These are phyloP conservation scores for Leptodermis oblonga DNA, from an alignment of 257 asterid genomes.

Conservation along the genomic window DNA sequence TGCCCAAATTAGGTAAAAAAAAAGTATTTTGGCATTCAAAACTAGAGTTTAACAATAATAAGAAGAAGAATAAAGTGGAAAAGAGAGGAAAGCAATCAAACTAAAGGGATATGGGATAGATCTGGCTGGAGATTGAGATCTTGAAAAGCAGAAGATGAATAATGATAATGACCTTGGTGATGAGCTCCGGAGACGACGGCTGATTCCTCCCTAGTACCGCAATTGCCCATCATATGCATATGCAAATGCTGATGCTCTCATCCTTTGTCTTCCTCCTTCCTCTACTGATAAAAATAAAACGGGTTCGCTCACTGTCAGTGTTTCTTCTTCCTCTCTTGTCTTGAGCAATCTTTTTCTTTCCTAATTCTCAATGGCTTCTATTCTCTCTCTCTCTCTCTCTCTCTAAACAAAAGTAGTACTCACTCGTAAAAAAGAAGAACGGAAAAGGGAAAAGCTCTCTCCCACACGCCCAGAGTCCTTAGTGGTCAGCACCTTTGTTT, in stretches of 20 bases:
- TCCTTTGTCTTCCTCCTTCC: background rate
- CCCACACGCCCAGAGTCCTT: background rate
- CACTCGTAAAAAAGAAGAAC: background rate
- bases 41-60: too few species aligned
- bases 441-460: conserved; percentile 1
- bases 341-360: too few species aligned
- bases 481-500: background rate
- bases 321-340: background rate
- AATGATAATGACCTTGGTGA: conserved; percentile 49
- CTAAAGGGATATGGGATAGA: background rate
- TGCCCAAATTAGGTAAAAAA: conserved; percentile 28
- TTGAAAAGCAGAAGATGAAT: background rate
- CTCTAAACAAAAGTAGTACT: background rate
- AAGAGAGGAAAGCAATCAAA: background rate
- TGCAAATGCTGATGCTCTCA: conserved; percentile 8
- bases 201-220: conserved; percentile 98
- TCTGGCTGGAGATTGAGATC: too few species aligned
- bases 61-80: background rate
- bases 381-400: background rate
- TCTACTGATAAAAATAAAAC: background rate
- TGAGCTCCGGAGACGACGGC: conserved; percentile 90
- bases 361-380: too few species aligned
- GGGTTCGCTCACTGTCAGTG: background rate
- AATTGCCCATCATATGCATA: conserved; percentile 64
- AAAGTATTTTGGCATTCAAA: background rate